A percentile compares a stretch with the other conserved stretches of the same genome.
Evolutionary conservation across 1,284 basidiomycete genomes (phyloP).

Genomic region (Vanrija sp.): DNA sequence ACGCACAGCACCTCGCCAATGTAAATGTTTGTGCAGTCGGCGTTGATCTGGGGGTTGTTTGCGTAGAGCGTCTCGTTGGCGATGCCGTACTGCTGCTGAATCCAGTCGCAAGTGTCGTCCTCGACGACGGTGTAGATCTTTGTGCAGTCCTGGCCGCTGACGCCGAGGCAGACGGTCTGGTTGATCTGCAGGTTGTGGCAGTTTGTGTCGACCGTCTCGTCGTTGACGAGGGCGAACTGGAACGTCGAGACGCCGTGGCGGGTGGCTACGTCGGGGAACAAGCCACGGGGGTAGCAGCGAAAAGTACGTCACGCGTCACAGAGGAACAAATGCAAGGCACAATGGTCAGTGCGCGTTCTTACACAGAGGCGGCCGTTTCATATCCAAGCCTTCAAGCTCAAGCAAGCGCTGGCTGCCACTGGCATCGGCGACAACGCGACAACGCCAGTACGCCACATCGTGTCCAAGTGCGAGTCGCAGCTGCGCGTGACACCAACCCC

Average conservation of each 20-base stretch:
- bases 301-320: no score
- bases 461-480: no score
- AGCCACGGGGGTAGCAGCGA: no score
- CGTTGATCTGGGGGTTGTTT: conserved; percentile 51
- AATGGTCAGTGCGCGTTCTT: no score
- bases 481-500: no score
- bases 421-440: no score
- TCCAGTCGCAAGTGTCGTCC: conserved; percentile 46
- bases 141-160: conserved; percentile 43
- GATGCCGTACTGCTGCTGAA: conserved; percentile 41
- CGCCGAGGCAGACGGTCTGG: conserved; percentile 46
- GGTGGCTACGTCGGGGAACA: conserved; percentile 33
- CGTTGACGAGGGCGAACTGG: conserved; percentile 50
- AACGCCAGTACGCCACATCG: no score
- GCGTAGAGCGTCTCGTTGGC: conserved; percentile 38
- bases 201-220: conserved; percentile 40
- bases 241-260: conserved; percentile 49
- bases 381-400: no score
- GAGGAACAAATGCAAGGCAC: no score
- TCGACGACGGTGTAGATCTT: conserved; percentile 46
- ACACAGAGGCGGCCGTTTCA: no score
- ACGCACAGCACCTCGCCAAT: conserved; percentile 50
- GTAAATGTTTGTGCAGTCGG: conserved; percentile 48
- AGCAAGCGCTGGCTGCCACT: no score
- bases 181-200: conserved; percentile 48